phyloP scores from a whole-genome alignment of 768 basidiomycete species.

The Crepidotus variabilis region DNA sequence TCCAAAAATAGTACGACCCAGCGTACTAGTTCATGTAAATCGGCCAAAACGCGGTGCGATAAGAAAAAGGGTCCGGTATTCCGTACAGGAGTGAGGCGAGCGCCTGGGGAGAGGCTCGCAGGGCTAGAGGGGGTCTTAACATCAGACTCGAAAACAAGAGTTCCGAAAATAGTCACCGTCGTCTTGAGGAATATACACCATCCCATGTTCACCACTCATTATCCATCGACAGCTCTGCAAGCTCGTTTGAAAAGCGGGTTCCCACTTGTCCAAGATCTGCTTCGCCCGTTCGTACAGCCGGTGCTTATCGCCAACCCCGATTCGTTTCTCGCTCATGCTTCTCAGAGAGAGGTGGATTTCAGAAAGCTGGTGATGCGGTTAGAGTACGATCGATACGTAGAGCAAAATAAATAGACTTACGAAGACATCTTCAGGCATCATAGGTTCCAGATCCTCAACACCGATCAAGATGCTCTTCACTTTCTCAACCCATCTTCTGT shows the following conservation, averaged over 20 bases:
- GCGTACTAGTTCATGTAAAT: slow-evolving; percentile 8
- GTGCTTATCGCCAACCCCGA: background rate
- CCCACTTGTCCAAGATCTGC: slow-evolving; percentile 5
- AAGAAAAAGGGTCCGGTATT: slow-evolving; percentile 1
- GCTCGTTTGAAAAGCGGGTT: slow-evolving; percentile 5
- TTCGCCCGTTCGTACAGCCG: background rate
- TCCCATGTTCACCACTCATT: slow-evolving; percentile 2
- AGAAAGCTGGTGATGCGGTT: background rate
- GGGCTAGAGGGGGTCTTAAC: background rate
- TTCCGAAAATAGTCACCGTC: background rate
- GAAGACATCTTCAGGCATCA: slow-evolving; percentile 1
- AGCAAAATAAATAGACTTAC: background rate
- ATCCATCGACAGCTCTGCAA: slow-evolving; percentile 5
- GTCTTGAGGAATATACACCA: slow-evolving; percentile 6
- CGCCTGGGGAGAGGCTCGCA: background rate
- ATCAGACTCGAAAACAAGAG: background rate
- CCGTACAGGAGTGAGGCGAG: slow-evolving; percentile 5
- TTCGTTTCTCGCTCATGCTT: slow-evolving; percentile 4
- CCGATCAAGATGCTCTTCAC: background rate
- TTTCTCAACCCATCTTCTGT: background rate
- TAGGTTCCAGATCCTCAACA: slow-evolving; percentile 1
- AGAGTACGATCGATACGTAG: background rate
- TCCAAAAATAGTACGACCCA: too few relatives aligned
- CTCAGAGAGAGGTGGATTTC: slow-evolving; percentile 6
- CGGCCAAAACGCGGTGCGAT: slow-evolving; percentile 10